Conservation (phyloP, 1,284 basidiomycete genomes). For the Pseudozyma flocculosa region DNA sequence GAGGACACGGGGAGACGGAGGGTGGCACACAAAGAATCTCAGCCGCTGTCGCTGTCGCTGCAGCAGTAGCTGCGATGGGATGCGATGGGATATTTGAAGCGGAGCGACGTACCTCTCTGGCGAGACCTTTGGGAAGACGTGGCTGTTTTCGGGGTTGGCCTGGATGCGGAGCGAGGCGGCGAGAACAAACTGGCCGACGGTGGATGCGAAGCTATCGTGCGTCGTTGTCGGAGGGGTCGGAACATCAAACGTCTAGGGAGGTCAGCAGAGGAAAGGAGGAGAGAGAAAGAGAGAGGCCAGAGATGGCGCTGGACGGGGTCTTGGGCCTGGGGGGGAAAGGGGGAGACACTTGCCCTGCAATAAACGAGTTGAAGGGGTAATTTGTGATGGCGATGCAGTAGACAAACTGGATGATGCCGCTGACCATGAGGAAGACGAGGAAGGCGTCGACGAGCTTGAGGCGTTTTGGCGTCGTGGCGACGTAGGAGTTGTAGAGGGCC, state of each 20-base stretch:
- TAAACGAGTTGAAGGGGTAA: slow-evolving; percentile 95
- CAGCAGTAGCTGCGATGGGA: slow-evolving; percentile 14
- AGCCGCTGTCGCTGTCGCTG: neutral
- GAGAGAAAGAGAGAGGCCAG: no score
- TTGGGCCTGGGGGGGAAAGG: no score
- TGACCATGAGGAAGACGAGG: slow-evolving; percentile 86
- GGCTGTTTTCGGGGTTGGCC: slow-evolving; percentile 79
- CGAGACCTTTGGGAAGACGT: slow-evolving; percentile 65
- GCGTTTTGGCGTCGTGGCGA: slow-evolving; percentile 72
- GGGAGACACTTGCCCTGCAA: slow-evolving; percentile 83
- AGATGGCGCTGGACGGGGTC: no score
- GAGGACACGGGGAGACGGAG: neutral
- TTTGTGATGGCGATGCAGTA: slow-evolving; percentile 89
- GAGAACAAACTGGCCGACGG: slow-evolving; percentile 94
- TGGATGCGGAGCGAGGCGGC: slow-evolving; percentile 88
- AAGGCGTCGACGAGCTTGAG: slow-evolving; percentile 93
- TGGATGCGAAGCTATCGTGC: slow-evolving; percentile 77
- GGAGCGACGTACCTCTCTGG: slow-evolving; percentile 76
- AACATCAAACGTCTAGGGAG: neutral
- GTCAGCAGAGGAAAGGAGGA: no score
- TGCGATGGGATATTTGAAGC: slow-evolving; percentile 2
- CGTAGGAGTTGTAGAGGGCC: slow-evolving; percentile 73
- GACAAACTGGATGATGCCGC: slow-evolving; percentile 83
- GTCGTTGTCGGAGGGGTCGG: neutral
- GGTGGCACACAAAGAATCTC: neutral